phyloP scores from a whole-genome alignment of 1,284 basidiomycete genomes.

The Ceratobasidium theobromae region DNA sequence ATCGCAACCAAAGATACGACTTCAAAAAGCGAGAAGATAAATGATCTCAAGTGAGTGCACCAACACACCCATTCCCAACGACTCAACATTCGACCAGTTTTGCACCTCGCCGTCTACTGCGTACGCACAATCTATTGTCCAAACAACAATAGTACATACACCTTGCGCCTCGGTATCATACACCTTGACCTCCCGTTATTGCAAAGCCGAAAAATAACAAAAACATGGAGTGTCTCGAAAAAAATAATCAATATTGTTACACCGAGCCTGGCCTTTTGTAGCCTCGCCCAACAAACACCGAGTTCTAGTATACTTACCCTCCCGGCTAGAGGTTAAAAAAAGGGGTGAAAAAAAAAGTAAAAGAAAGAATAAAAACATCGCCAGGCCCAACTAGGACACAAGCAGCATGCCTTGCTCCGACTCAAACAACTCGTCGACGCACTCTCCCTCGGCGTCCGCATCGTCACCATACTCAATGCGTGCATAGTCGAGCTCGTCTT shows the following conservation, averaged over 20 bases:
- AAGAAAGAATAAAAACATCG: conserved; percentile 1
- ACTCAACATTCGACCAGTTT: background rate
- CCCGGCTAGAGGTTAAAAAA: conserved; percentile 6
- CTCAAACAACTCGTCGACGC: conserved; percentile 23
- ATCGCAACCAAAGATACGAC: too few species aligned
- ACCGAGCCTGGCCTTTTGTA: conserved; percentile 4
- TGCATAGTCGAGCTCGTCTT: conserved; percentile 13
- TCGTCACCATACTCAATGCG: background rate
- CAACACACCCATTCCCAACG: background rate
- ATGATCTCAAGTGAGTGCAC: too few species aligned
- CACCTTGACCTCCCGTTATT: background rate
- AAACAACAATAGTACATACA: conserved; percentile 26
- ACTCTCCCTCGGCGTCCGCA: conserved; percentile 1
- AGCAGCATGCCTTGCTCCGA: conserved; percentile 18
- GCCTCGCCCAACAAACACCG: background rate
- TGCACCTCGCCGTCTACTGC: background rate
- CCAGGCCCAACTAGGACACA: background rate
- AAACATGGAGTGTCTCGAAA: background rate
- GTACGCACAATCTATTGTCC: conserved; percentile 25
- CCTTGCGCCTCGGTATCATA: conserved; percentile 1
- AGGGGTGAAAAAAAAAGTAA: background rate
- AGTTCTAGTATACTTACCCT: conserved; percentile 3
- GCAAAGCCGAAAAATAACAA: background rate
- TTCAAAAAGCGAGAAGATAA: too few species aligned
- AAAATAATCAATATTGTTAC: conserved; percentile 16